phyloP scores from a whole-genome alignment of 2,329 filamentous ascomycete species.

The Ceratocystis colombiana region DNA sequence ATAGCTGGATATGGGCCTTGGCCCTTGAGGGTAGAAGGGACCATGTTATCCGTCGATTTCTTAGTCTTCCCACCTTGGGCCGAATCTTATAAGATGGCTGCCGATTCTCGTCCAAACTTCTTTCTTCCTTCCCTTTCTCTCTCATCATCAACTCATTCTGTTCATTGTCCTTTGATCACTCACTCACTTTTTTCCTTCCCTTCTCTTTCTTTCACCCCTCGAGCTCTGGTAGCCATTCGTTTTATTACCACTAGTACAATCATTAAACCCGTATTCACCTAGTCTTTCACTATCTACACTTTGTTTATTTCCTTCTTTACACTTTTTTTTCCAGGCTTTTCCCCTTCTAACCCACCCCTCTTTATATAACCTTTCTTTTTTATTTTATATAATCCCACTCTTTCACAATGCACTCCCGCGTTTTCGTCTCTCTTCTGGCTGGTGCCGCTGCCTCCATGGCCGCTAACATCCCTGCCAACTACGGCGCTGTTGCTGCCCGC shows the following conservation, averaged over 20 bases:
- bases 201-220: background rate
- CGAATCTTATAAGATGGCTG: slow-evolving; percentile 8
- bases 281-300: slow-evolving; percentile 12
- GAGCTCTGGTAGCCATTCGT: slow-evolving; percentile 24
- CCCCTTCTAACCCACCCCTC: background rate
- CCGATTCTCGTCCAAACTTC: slow-evolving; percentile 1
- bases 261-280: background rate
- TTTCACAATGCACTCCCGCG: slow-evolving; percentile 24
- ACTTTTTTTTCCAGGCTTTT: slow-evolving; percentile 12
- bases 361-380: slow-evolving; percentile 15
- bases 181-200: background rate
- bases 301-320: slow-evolving; percentile 9
- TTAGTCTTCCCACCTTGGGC: background rate
- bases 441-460: slow-evolving; percentile 21
- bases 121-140: slow-evolving; percentile 7
- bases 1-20: too few species aligned
- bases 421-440: slow-evolving; percentile 21
- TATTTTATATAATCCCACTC: background rate
- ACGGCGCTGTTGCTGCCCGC: slow-evolving; percentile 26
- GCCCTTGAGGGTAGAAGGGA: too few species aligned
- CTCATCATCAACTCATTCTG: slow-evolving; percentile 12
- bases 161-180: slow-evolving; percentile 19
- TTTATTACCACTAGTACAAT: slow-evolving; percentile 13
- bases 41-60: background rate
- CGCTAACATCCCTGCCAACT: slow-evolving; percentile 26